Conservation (phyloP, 2,329 filamentous ascomycete genomes). For the Stenocarpella maydis region DNA sequence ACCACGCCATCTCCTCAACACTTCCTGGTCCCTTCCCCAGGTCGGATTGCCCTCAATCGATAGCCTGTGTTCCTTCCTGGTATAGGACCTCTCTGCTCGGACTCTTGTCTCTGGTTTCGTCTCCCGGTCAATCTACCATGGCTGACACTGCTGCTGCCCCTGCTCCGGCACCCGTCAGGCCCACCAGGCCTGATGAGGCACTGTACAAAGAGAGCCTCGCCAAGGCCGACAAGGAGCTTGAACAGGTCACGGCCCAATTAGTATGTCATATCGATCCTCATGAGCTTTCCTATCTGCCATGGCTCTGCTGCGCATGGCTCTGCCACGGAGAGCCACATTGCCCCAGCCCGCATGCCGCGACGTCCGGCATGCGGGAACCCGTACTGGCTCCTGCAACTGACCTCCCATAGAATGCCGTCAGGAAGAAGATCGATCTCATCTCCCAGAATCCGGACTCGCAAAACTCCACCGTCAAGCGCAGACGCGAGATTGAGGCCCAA, state of each 20-base stretch:
- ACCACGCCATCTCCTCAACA: background rate
- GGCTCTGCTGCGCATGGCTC: conserved; percentile 30
- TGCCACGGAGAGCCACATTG: background rate
- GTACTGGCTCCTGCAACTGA: conserved; percentile 1
- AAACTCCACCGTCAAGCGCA: conserved; percentile 81
- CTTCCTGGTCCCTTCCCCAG: background rate
- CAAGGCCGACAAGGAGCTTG: conserved; percentile 87
- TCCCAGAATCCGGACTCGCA: conserved; percentile 76
- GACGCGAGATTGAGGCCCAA: conserved; percentile 84
- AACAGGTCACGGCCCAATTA: conserved; percentile 71
- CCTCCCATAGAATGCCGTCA: conserved; percentile 77
- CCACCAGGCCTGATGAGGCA: conserved; percentile 87
- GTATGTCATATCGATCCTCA: conserved; percentile 40
- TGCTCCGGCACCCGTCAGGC: conserved; percentile 64
- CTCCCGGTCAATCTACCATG: conserved; percentile 49
- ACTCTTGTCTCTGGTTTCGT: conserved; percentile 29
- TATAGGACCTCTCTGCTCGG: conserved; percentile 27
- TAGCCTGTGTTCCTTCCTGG: conserved; percentile 14
- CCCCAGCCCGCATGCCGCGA: background rate
- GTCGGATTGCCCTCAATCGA: background rate
- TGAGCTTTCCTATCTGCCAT: background rate
- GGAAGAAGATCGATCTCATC: conserved; percentile 87
- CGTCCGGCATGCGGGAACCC: no score
- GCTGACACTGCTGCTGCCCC: conserved; percentile 54
- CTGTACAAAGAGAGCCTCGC: conserved; percentile 81